Percentiles rank a stretch among this genome's conserved stretches.
Conservation (phyloP, 2,329 filamentous ascomycete genomes). For the Exserohilum rostratum region DNA sequence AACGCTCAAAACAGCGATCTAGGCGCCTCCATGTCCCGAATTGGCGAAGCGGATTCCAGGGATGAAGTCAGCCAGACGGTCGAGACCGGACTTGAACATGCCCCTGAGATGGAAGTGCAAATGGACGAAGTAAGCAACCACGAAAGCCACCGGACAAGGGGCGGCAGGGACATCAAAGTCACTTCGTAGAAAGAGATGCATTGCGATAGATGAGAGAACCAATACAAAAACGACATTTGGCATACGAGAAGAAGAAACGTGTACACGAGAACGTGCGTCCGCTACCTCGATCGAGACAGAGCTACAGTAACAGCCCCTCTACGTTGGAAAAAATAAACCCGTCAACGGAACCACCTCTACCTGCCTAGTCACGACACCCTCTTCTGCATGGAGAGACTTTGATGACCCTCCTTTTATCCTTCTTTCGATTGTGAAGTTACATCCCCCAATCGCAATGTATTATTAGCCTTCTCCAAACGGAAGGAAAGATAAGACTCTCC, state of each 20-base stretch:
- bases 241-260: background rate
- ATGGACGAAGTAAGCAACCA: slow-evolving; percentile 34
- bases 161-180: slow-evolving; percentile 27
- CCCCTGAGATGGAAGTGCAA: slow-evolving; percentile 25
- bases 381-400: background rate
- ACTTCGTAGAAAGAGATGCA: slow-evolving; percentile 14
- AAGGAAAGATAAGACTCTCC: no score
- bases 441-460: background rate
- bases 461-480: no score
- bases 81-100: slow-evolving; percentile 15
- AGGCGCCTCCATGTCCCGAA: slow-evolving; percentile 2
- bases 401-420: background rate
- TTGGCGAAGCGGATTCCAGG: background rate
- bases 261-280: background rate
- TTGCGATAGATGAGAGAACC: background rate
- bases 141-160: slow-evolving; percentile 31
- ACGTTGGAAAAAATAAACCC: background rate
- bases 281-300: background rate
- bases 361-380: background rate
- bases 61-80: background rate
- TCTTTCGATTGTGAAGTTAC: background rate
- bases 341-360: background rate
- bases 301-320: background rate
- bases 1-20: slow-evolving; percentile 13
- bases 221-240: background rate